These are phyloP conservation scores for Aegilops sharonensis DNA, from an alignment of 176 grass and related monocot species.

Conservation along the genomic window DNA sequence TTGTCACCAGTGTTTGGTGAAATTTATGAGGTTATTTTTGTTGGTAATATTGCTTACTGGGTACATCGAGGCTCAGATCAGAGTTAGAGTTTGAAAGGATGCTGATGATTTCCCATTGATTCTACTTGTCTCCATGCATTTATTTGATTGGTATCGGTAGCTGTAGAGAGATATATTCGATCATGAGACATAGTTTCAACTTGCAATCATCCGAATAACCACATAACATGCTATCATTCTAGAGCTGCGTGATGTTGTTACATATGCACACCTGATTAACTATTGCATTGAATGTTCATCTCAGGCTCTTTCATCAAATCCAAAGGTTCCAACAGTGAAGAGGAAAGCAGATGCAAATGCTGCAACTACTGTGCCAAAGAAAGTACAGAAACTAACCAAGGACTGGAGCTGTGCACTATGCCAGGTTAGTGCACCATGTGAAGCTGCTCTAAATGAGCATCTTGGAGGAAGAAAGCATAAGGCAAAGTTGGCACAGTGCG, in stretches of 20 bases:
- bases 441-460: constrained; percentile 28
- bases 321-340: constrained; percentile 16
- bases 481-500: constrained; percentile 30
- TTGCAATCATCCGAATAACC: background rate
- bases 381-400: constrained; percentile 5
- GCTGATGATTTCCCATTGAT: background rate
- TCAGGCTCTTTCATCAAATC: constrained; percentile 32
- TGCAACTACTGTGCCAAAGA: background rate
- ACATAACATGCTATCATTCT: constrained; percentile 5
- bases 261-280: constrained; percentile 6
- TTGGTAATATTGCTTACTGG: background rate
- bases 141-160: background rate
- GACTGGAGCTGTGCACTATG: constrained; percentile 48
- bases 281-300: constrained; percentile 12
- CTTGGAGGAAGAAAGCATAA: constrained; percentile 35
- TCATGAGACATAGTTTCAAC: background rate
- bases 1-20: background rate
- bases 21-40: background rate
- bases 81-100: background rate
- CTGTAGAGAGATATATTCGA: background rate
- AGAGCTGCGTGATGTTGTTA: background rate
- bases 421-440: constrained; percentile 36
- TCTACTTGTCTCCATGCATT: constrained; percentile 13
- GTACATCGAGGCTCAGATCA: background rate
- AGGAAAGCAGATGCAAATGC: constrained; percentile 12